Conservation (phyloP, 2,329 filamentous ascomycete genomes). For the Mycosphaerella sp. region DNA sequence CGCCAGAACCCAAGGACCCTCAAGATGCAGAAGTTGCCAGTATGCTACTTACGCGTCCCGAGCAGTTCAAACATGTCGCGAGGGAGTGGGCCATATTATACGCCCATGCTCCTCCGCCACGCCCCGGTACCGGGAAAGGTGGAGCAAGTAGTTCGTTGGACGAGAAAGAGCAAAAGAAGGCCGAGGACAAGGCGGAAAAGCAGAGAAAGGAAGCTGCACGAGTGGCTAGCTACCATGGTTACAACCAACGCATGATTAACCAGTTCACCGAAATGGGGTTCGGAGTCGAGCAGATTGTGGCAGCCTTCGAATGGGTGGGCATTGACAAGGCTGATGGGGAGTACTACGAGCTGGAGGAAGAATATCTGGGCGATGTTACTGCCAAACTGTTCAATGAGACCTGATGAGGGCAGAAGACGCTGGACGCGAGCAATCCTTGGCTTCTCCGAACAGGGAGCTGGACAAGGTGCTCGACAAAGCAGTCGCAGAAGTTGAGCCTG, state of each 20-base stretch:
- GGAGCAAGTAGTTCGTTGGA: conserved; percentile 25
- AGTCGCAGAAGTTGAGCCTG: background rate
- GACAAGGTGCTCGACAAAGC: background rate
- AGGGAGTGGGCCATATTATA: conserved; percentile 84
- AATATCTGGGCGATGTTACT: conserved; percentile 84
- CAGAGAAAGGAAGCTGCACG: conserved; percentile 48
- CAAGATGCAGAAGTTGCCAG: conserved; percentile 93
- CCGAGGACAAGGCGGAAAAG: conserved; percentile 48
- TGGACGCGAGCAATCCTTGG: background rate
- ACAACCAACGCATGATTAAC: conserved; percentile 75
- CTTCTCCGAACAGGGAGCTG: too few relatives aligned
- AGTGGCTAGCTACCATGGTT: conserved; percentile 66
- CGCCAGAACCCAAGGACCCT: conserved; percentile 90
- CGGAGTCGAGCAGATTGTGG: conserved; percentile 75
- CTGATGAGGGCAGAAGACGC: background rate
- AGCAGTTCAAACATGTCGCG: conserved; percentile 72
- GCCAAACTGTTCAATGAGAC: conserved; percentile 72
- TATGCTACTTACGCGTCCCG: conserved; percentile 75
- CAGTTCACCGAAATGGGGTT: conserved; percentile 90
- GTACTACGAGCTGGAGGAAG: conserved; percentile 82
- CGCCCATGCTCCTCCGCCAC: conserved; percentile 65
- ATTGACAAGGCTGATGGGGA: conserved; percentile 71
- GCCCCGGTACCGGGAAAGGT: conserved; percentile 41
- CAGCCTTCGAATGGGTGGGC: conserved; percentile 72
- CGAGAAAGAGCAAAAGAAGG: conserved; percentile 41